Base-by-base conservation (phyloP, 805 yeast species). In the Saccharomycopsis amapae region DNA sequence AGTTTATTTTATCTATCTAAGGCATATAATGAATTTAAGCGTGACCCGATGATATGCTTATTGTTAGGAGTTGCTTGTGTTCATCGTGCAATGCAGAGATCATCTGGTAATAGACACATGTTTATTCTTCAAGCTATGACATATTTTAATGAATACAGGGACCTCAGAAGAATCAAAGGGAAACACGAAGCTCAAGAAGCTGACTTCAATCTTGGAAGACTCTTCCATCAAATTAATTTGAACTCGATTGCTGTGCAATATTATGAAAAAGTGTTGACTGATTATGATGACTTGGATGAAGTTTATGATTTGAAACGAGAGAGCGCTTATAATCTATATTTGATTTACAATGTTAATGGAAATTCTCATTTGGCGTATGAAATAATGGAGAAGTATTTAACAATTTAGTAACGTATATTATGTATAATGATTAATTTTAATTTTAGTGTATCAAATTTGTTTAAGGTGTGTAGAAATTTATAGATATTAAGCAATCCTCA, bases 41-140 rank as follows among this genome's bases (percentile, higher is more conserved):
- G 76, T 35, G 96, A 90, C 52, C 95, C 97, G 1, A 75, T 87
- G 67, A 67, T 93, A 1, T 73, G 86, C 50, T 68, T 93, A 23
- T 63, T 83, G 31, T 67, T 85, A 38, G 97, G 93, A 0, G 62
- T 93, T 34, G 79, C 89, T 0, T 89, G 88, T 62, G 67, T 89
- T 20, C 96, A 90, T 56, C 72, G 97, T 36, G 84, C 97, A 0
- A 81, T 89, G 79, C 97, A 93, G 62, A 71, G 98, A 51, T 78
- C 85, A 48, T 81, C 95, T 3, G 72, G 80, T 5, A 85, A 87
- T 60, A 76, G 97, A 46, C 96, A 90, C 57, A 71, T 84, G 48
- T 97, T 89, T 58, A 69, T 93, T 19, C 65, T 93, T 1, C 97
- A 93, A 58, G 97, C 96, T 0, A 64, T 93, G 39, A 78, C 89